These are phyloP conservation scores for Metschnikowia hibisci DNA, from an alignment of 805 yeast species.

Conservation along the genomic window DNA sequence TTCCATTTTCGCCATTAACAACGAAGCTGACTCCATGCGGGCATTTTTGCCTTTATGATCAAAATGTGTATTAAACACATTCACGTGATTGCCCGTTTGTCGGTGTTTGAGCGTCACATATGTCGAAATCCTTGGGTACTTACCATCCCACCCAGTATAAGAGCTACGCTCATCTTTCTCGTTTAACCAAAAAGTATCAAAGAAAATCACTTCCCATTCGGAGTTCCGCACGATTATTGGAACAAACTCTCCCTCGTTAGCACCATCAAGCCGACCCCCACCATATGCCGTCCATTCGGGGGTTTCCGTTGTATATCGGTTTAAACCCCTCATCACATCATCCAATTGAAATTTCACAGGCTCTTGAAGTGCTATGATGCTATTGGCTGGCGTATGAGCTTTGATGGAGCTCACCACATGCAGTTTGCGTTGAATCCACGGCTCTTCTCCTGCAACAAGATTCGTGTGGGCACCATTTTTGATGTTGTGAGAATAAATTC, in stretches of 20 bases:
- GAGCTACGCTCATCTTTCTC: slow-evolving; percentile 7
- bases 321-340: slow-evolving; percentile 16
- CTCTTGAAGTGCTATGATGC: slow-evolving; percentile 19
- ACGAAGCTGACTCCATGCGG: slow-evolving; percentile 11
- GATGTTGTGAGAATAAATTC: slow-evolving; percentile 36
- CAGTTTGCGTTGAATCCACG: slow-evolving; percentile 23
- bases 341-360: slow-evolving; percentile 17
- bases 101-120: slow-evolving; percentile 16
- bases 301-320: slow-evolving; percentile 3
- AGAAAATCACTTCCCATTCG: slow-evolving; percentile 17
- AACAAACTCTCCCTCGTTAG: slow-evolving; percentile 17
- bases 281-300: slow-evolving; percentile 18
- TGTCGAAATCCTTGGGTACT: slow-evolving; percentile 18
- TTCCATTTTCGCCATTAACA: slow-evolving; percentile 9
- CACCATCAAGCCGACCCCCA: slow-evolving; percentile 18
- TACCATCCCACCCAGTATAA: slow-evolving; percentile 21
- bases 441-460: slow-evolving; percentile 24
- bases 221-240: slow-evolving; percentile 15
- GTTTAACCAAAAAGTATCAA: slow-evolving; percentile 21
- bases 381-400: slow-evolving; percentile 21
- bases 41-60: slow-evolving; percentile 18
- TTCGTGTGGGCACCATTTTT: slow-evolving; percentile 27
- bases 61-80: slow-evolving; percentile 20
- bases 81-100: slow-evolving; percentile 12
- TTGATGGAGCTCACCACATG: slow-evolving; percentile 16